Base-by-base conservation (phyloP, 108 stramenopile species). In the Nannochloropsis gaditana region DNA sequence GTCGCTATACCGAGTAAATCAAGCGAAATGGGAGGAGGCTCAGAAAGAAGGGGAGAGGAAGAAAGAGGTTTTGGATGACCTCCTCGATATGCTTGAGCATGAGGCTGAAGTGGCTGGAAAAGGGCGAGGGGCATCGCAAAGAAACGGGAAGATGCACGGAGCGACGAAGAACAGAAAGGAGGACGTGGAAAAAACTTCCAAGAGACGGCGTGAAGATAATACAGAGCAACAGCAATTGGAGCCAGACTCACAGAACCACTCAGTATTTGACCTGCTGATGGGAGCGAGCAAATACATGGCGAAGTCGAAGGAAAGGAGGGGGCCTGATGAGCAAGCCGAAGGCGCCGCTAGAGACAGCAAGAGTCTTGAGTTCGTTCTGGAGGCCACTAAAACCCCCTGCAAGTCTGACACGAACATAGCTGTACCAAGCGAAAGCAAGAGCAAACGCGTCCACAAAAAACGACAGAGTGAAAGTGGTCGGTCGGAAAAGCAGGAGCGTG, bases 61-160 rank as follows among this genome's bases (percentile, higher is more conserved):
- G 59, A 73, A 73, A n/a, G 19, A 73, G 59, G 59, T 73, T 1
- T 73, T 73, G 59, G 59, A 73, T 8, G 8, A 73, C n/a, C 3
- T 73, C 19, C n/a, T 73, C n/a, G 59, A 73, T n/a, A 73, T 73
- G 59, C 59, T 73, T 15, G 59, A 73, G 59, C 15, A n/a, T 15
- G 59, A 73, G 59, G 59, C n/a, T n/a, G 59, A n/a, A n/a, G 59
- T 73, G 59, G 59, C 59, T 73, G 59, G 59, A 73, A 73, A 73
- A n/a, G 6, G 59, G 59, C 59, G n/a, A 73, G 2, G 59, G 59
- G 2, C 15, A n/a, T 2, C 19, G 59, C 59, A 73, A 6, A 31
- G 31, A 31, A 31, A 31, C 1, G 31, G 31, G 31, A 31, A 31
- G 31, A 31, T 31, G 31, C 31, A 31, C 31, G 31, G 31, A 31